These are phyloP conservation scores for Asterophora lycoperdoides DNA, from an alignment of 768 basidiomycete genomes.

Conservation along the genomic window DNA sequence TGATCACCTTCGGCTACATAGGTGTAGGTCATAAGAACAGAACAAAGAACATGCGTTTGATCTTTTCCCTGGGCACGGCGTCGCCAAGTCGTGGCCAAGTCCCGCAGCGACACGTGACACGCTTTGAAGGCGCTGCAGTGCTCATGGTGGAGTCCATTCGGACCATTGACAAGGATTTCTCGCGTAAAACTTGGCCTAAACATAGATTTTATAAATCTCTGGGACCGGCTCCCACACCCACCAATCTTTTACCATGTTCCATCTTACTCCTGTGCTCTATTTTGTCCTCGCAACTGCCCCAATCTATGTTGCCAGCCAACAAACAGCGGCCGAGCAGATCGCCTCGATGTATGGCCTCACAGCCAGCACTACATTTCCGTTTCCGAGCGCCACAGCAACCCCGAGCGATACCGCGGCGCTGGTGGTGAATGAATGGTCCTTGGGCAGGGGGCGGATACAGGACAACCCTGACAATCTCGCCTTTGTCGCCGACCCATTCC, in stretches of 20 bases:
- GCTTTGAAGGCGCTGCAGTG: too few relatives aligned
- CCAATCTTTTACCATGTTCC: slow-evolving; percentile 6
- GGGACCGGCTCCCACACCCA: slow-evolving; percentile 4
- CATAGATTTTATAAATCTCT: background rate
- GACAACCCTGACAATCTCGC: slow-evolving; percentile 50
- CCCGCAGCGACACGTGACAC: background rate
- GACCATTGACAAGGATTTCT: background rate
- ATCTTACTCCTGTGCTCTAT: slow-evolving; percentile 3
- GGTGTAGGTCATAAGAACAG: too few relatives aligned
- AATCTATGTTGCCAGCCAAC: slow-evolving; percentile 23
- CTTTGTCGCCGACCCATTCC: slow-evolving; percentile 69
- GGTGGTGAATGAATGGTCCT: slow-evolving; percentile 54
- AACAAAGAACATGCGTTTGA: too few relatives aligned
- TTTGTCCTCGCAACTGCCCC: slow-evolving; percentile 16
- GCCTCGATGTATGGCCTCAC: slow-evolving; percentile 52
- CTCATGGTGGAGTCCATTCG: too few relatives aligned
- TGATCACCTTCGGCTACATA: too few relatives aligned
- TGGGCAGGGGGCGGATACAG: slow-evolving; percentile 58
- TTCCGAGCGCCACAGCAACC: slow-evolving; percentile 58
- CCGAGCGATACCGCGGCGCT: slow-evolving; percentile 45
- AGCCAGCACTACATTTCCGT: slow-evolving; percentile 59
- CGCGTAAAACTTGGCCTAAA: background rate
- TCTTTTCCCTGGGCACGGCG: too few relatives aligned
- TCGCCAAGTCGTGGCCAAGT: too few relatives aligned
- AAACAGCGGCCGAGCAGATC: slow-evolving; percentile 31